Conservation (phyloP, 2,329 filamentous ascomycete genomes). For the Sporothrix brasiliensis region DNA sequence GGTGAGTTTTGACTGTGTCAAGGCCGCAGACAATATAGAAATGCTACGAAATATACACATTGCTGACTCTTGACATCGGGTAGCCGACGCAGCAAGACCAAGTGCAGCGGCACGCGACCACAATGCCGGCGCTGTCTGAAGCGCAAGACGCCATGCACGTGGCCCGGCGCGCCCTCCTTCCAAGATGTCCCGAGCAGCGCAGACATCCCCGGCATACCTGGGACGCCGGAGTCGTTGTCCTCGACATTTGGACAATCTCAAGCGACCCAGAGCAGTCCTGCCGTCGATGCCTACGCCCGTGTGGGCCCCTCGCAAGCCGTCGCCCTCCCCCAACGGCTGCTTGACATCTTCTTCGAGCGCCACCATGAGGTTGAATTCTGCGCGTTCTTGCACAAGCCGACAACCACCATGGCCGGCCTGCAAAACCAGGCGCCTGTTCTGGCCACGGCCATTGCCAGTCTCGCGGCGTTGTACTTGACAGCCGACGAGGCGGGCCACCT, state of each 20-base stretch:
- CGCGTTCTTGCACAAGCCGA: slow-evolving; percentile 20
- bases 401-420: slow-evolving; percentile 3
- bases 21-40: not conserved
- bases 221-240: not conserved
- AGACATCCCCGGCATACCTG: not conserved
- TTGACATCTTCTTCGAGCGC: slow-evolving; percentile 24
- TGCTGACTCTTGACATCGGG: not conserved
- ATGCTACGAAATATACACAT: not conserved
- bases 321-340: not conserved
- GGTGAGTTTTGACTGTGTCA: not conserved
- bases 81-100: slow-evolving; percentile 27
- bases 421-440: not conserved
- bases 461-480: not conserved
- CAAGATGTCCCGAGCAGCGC: not conserved
- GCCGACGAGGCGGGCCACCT: not conserved
- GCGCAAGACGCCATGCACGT: slow-evolving; percentile 2
- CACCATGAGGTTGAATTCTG: slow-evolving; percentile 28
- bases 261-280: not conserved
- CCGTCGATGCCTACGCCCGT: not conserved
- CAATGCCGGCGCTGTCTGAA: slow-evolving; percentile 12
- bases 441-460: slow-evolving; percentile 5
- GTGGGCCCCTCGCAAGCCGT: no score
- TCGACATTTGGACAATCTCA: not conserved
- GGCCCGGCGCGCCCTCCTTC: not conserved
- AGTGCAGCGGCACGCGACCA: slow-evolving; percentile 14